Evolutionary conservation across 805 yeast genomes (phyloP), one percentile per base, ranked within the genome.

Genomic region (Hermanozyma aechmeae): DNA sequence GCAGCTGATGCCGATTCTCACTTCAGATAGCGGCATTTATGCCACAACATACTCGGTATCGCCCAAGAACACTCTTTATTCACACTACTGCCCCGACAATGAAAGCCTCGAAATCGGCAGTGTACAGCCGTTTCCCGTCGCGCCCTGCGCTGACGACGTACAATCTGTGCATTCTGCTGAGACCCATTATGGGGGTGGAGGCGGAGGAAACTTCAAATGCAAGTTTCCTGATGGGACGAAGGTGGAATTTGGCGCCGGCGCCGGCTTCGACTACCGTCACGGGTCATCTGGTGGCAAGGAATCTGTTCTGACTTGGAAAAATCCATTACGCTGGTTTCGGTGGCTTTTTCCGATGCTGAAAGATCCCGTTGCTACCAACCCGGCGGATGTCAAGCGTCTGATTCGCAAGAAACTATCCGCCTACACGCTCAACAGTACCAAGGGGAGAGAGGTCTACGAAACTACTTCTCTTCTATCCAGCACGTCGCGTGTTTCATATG

Each of bases 31-130:
- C n/a, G n/a, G n/a, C n/a, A n/a, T n/a, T n/a, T n/a, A n/a, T n/a
- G n/a, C n/a, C n/a, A n/a, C n/a, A n/a, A n/a, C n/a, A 16, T 61
- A 58, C 34, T 54, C 66, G 1, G 58, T 61, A 5, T 58, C 65
- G 3, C 68, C 68, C 1, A 57, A 46, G 27, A 58, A 61, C 33
- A 60, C 68, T 0, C 50, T 46, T 29, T 58, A 61, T 38, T 40
- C 56, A 24, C 45, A 53, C 13, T 26, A 41, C 42, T 13, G 53
- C 48, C 11, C 42, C 46, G 9, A 52, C 53, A 4, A 36, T 12
- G 37, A 32, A 9, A 31, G 29, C 24, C 32, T 32, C 13, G 39
- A 35, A 7, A 33, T 28, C 16, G 15, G 24, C 14, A 11, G 11
- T 13, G 13, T 4, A 4, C 14, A 7, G 13, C 22, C 20, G 7